phyloP scores from a whole-genome alignment of 1,284 basidiomycete species.

The Rhodotorula sp. region DNA sequence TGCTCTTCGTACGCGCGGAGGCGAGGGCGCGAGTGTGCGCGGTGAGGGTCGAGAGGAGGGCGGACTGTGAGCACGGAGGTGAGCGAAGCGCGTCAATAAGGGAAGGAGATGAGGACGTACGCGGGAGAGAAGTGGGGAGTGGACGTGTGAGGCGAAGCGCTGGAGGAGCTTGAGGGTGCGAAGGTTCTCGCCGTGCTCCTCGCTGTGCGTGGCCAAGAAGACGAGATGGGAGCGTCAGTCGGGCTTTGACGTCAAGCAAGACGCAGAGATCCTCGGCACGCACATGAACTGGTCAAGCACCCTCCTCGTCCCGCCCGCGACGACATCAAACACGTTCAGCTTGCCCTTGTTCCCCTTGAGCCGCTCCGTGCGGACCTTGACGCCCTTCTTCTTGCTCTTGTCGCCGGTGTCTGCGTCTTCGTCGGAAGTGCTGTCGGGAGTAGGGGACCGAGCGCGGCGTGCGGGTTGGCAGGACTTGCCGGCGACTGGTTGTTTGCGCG shows the following conservation, averaged over 20 bases:
- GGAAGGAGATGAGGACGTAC: not conserved
- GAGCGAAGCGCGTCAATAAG: not conserved
- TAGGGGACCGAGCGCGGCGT: not conserved
- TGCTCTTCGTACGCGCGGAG: not conserved
- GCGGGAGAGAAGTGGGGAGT: not conserved
- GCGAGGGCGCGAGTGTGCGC: not conserved
- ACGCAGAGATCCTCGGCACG: not conserved
- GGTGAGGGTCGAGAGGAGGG: not conserved
- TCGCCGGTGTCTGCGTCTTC: not conserved
- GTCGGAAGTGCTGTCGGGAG: not conserved
- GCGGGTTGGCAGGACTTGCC: too few species aligned
- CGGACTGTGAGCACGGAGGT: not conserved
- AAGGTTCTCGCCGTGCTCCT: not conserved
- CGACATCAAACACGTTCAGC: slow-evolving; percentile 14
- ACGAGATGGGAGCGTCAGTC: not conserved
- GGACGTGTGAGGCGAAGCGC: not conserved
- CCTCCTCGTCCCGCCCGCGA: not conserved
- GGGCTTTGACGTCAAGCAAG: not conserved
- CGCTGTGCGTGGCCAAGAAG: not conserved
- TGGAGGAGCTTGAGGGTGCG: not conserved
- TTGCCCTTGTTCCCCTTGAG: not conserved
- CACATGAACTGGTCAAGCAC: not conserved
- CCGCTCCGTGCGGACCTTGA: not conserved
- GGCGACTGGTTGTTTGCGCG: too few species aligned
- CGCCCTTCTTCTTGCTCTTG: not conserved